Conservation (phyloP, 768 basidiomycete species). For the Boletus vinaceobasis region DNA sequence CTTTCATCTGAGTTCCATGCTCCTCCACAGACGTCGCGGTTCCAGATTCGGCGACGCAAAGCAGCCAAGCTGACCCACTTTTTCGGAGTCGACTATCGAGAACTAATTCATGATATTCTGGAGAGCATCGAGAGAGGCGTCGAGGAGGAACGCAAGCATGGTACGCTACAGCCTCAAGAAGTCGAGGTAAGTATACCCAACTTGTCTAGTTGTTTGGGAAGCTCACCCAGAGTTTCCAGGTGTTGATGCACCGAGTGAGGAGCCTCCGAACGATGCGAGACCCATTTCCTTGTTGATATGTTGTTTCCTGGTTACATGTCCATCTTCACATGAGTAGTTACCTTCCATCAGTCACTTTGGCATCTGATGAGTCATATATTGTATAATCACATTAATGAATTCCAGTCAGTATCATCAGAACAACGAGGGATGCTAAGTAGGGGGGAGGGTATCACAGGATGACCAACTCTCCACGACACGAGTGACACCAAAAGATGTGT, state of each 20-base stretch:
- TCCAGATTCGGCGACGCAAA: conserved; percentile 67
- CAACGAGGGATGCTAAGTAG: not conserved
- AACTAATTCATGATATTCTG: conserved; percentile 71
- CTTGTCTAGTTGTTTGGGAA: not conserved
- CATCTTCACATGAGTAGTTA: not conserved
- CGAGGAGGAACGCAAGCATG: conserved; percentile 62
- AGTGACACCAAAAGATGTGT: conserved; percentile 87
- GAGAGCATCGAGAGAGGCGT: conserved; percentile 78
- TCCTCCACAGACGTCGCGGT: conserved; percentile 40
- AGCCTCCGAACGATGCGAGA: conserved; percentile 27
- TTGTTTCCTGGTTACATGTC: conserved; percentile 3
- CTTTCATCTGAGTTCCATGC: conserved; percentile 48
- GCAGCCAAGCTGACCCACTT: conserved; percentile 85
- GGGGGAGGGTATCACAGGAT: conserved; percentile 43
- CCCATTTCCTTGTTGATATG: conserved; percentile 8
- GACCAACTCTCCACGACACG: conserved; percentile 78
- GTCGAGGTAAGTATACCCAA: conserved; percentile 54
- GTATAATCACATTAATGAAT: conserved; percentile 21
- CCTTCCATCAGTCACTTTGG: conserved; percentile 2
- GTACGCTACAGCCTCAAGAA: conserved; percentile 64
- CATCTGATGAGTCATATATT: conserved; percentile 6
- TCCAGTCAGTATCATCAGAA: conserved; percentile 12
- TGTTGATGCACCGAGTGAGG: conserved; percentile 39
- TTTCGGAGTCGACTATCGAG: conserved; percentile 83
- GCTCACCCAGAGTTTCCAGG: conserved; percentile 35